Evolutionary conservation across 768 basidiomycete genomes (phyloP), one percentile per base, ranked within the genome.

Genomic region (Mycena sanguinolenta): DNA sequence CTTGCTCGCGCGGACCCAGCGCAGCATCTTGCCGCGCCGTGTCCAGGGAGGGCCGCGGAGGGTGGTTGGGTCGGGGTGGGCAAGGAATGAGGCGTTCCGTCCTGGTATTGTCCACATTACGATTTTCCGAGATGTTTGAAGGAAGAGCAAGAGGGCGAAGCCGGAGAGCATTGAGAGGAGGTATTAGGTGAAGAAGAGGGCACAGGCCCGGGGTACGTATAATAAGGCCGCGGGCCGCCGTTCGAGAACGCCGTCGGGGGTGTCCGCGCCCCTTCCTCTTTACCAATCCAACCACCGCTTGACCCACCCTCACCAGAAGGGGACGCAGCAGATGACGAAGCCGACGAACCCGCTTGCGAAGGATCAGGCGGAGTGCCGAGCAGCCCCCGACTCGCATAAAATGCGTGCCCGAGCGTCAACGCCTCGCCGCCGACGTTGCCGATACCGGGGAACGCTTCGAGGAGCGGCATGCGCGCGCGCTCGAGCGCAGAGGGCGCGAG

Each of bases 401-500:
- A 13, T 1, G 39, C 59, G 44, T 67, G 66, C 0, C 44, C 58
- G 5, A 67, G 30, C 8, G 39, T 55, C 23, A 67, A 59, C 25
- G 36, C 36, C n/a, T 61, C 30, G 2, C 60, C 58, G 27, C 62
- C 50, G 8, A 66, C 58, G 17, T 17, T 28, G 13, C 68, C 68
- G 50, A 60, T 32, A 54, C 62, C 68, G 19, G 68, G 68, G 39
- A 64, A 69, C 46, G 68, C 68, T 12, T 52, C 49, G 10, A 69
- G 57, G 10, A 69, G 62, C 4, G 68, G 68, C 55, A 64, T 38
- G 6, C 49, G 46, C 21, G 68, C 68, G 63, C 57, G 68, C 52
- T 64, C 38, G 28, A 63, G 39, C 49, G 62, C 62, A 10, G 63
- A 69, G 5, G 62, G 62, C 17, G 68, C 23, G 36, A 69, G 62